Conservation (phyloP, 2,329 filamentous ascomycete genomes). For the Epicoccum nigrum region DNA sequence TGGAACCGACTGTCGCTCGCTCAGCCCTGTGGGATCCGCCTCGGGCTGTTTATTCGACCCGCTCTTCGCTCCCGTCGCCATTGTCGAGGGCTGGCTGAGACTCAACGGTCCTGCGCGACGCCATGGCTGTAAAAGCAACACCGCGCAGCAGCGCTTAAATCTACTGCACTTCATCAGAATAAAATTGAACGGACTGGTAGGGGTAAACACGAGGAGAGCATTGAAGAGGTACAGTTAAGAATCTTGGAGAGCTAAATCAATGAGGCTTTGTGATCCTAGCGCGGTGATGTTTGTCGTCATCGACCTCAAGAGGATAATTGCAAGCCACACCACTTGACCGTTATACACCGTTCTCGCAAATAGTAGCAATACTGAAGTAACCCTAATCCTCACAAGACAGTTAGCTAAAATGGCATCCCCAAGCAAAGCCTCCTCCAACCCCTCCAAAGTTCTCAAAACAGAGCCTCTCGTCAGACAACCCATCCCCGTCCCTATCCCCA, state of each 20-base stretch:
- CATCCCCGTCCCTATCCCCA: neutral
- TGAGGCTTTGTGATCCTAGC: slow-evolving; percentile 14
- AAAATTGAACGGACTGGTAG: too few relatives aligned
- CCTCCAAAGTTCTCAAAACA: slow-evolving; percentile 42
- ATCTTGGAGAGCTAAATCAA: too few relatives aligned
- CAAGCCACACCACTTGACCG: neutral
- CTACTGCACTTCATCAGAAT: neutral
- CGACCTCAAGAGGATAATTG: neutral
- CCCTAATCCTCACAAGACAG: neutral
- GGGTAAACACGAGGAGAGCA: too few relatives aligned
- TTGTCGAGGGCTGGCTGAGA: slow-evolving; percentile 11
- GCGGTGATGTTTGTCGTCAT: slow-evolving; percentile 22
- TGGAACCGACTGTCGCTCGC: slow-evolving; percentile 2
- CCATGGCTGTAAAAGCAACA: neutral
- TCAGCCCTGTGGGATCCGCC: slow-evolving; percentile 11
- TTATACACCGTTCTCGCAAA: neutral
- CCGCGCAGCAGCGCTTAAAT: neutral
- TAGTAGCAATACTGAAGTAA: neutral
- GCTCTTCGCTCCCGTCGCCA: slow-evolving; percentile 3
- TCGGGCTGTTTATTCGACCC: slow-evolving; percentile 6
- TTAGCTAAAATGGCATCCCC: slow-evolving; percentile 5
- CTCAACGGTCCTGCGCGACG: slow-evolving; percentile 4
- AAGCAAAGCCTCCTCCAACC: slow-evolving; percentile 23
- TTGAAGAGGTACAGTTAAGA: too few relatives aligned
- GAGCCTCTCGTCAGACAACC: slow-evolving; percentile 42